Evolutionary conservation across 305 asterid species (phyloP), one percentile per base, ranked within the genome.

Genomic region (Solanum aculeatissimum): DNA sequence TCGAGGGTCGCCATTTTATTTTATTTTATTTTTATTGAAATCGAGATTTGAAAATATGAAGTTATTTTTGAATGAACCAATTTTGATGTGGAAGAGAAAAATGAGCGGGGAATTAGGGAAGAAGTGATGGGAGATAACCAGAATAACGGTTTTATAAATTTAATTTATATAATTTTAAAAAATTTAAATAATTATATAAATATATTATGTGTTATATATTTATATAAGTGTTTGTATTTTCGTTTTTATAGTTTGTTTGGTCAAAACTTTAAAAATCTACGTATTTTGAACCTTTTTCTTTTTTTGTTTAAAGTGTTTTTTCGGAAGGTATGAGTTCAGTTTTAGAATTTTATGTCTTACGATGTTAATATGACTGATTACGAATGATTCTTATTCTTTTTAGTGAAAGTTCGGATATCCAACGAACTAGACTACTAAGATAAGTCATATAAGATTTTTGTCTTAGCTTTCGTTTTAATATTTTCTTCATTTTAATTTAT

Each of bases 1-100:
- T 94, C 97, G 95, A 96, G 90, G 65, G 98, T 95, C 81, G 99
- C 98, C 99, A 96, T 95, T 88, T 51, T 45, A 23, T 47, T 72
- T 7, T 58, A 58, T 23, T 43, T 45, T 70, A 18, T 69, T 38
- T 69, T 70, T 42, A 21, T 71, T 8, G 1, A 21, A 65, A 65
- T 71, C 43, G 57, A 47, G 35, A 75, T 15, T 75, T 47, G 60
- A 25, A 42, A 47, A 58, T 35, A 9, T 58, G 66, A 32, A 58
- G 66, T 58, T 58, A 29, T n/a, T 21, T 58, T 21, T 58, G 66
- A 58, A 58, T 58, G 0, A 58, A 58, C 16, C 6, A 58, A 58
- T 58, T 21, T 58, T 58, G 32, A 58, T 58, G 32, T 58, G 9
- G 16, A 58, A 58, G 66, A 58, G 16, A 58, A 58, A 58, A 58